Evolutionary conservation across 2,329 filamentous ascomycete species (phyloP), one percentile per base, ranked within the genome.

Genomic region (Aspergillus sp.): DNA sequence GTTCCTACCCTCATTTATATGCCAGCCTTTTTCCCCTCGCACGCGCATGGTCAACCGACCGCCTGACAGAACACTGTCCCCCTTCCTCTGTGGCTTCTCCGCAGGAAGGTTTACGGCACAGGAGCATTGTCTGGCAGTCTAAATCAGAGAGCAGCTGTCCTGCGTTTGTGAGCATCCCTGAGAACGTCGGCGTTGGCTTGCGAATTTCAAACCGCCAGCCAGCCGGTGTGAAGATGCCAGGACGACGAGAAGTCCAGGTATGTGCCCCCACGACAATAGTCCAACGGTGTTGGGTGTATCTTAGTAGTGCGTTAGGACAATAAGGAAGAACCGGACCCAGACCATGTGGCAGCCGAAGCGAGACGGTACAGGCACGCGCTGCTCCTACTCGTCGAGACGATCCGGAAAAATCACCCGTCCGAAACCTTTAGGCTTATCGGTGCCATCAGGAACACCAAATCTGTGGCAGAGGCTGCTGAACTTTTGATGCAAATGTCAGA

Each of bases 281-380:
- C 44, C 26, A 15, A 12, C 26, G 13, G 13, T 22, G 13, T 11
- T 8, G 42, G 12, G 26, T 26, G 15, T 36, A 22, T 13, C 51
- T 38, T 26, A 42, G 42, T 47, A 9, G 12, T 20, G 47, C 18
- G 18, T 17, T 34, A 52, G 24, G 24, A 47, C 42, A 17, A 47
- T 11, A n/a, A 53, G 18, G 20, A 32, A 30, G 51, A 47, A 9
- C 51, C 30, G n/a, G 41, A 39, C 20, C 32, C 32, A n/a, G 50
- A 53, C n/a, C 22, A 34, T 26, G 11, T 53, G 20, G 41, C 30
- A 18, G 51, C 51, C 32, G 24, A 53, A 26, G 42, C 41, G 13
- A 32, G 13, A 39, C 51, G 51, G 38, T 47, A 53, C 51, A 53
- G 34, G 18, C 30, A 53, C 42, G 51, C 51, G 12, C 41, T 53